These are phyloP conservation scores for Kwoniella heveanensis DNA, from an alignment of 768 basidiomycete genomes.

Conservation along the genomic window DNA sequence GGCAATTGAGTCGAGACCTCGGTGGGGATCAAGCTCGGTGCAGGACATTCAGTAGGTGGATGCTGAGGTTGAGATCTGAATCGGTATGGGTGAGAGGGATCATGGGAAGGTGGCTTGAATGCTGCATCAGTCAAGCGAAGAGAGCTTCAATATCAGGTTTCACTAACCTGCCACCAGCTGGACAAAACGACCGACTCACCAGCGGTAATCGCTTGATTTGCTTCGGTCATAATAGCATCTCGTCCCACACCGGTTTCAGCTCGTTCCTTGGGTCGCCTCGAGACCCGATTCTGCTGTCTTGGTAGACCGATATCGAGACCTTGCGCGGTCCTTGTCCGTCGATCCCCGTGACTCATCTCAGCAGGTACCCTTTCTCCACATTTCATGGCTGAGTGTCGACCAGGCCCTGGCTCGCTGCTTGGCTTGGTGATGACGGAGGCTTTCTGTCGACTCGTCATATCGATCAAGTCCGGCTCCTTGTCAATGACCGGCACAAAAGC, in stretches of 20 bases:
- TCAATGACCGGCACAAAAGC: neutral
- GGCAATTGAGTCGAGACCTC: neutral
- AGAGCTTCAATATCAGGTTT: neutral
- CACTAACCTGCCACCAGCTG: neutral
- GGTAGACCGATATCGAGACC: neutral
- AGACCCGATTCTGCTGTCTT: neutral
- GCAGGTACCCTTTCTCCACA: too few species aligned
- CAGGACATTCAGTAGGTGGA: neutral
- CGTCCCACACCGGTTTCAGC: too few species aligned
- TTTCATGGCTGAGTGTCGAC: neutral
- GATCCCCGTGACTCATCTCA: neutral
- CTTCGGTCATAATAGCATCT: neutral
- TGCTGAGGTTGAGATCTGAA: neutral
- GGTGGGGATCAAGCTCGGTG: neutral
- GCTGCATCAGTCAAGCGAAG: neutral
- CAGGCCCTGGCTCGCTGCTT: neutral
- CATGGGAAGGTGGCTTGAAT: neutral
- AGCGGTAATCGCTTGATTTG: neutral
- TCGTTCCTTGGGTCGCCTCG: neutral
- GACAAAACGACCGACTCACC: neutral
- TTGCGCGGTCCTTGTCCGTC: neutral
- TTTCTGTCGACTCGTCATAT: neutral
- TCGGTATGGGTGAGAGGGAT: neutral
- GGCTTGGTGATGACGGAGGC: neutral
- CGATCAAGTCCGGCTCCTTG: neutral